A percentile compares a stretch with the other conserved stretches of the same genome.
Evolutionary conservation across 2,329 filamentous ascomycete genomes (phyloP).

Genomic region (Lachnellula suecica): DNA sequence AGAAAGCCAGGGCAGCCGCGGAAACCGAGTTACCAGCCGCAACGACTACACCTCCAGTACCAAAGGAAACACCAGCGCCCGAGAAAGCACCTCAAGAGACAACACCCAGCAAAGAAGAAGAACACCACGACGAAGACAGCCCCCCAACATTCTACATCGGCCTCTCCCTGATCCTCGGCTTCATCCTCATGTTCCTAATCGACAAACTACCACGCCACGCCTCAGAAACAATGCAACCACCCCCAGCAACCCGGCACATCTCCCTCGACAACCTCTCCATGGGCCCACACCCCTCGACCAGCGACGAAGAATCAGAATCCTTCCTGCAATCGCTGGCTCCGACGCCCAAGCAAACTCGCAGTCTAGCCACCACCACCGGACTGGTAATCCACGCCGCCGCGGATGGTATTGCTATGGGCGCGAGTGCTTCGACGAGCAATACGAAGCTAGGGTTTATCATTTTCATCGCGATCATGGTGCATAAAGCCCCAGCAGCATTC

Average conservation of each 20-base stretch:
- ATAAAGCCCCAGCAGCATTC: conserved; percentile 95
- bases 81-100: conserved; percentile 12
- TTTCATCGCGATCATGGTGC: conserved; percentile 94
- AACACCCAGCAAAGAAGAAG: conserved; percentile 33
- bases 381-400: conserved; percentile 95
- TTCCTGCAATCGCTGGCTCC: conserved; percentile 60
- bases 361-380: conserved; percentile 83
- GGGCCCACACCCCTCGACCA: conserved; percentile 39
- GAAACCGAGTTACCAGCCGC: too few relatives aligned
- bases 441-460: conserved; percentile 84
- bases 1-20: too few relatives aligned
- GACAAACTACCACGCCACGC: conserved; percentile 80
- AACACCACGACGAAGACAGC: conserved; percentile 40
- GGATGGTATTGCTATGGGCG: conserved; percentile 93
- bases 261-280: conserved; percentile 78
- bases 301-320: conserved; percentile 56
- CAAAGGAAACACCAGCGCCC: conserved; percentile 11
- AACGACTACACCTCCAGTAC: conserved; percentile 1
- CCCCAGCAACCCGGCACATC: conserved; percentile 76
- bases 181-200: conserved; percentile 95
- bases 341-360: conserved; percentile 57
- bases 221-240: conserved; percentile 60
- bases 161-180: conserved; percentile 81
- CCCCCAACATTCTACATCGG: conserved; percentile 77
- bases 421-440: conserved; percentile 74